Conservation (phyloP, 2,329 filamentous ascomycete species). For the Orbilia javanica region DNA sequence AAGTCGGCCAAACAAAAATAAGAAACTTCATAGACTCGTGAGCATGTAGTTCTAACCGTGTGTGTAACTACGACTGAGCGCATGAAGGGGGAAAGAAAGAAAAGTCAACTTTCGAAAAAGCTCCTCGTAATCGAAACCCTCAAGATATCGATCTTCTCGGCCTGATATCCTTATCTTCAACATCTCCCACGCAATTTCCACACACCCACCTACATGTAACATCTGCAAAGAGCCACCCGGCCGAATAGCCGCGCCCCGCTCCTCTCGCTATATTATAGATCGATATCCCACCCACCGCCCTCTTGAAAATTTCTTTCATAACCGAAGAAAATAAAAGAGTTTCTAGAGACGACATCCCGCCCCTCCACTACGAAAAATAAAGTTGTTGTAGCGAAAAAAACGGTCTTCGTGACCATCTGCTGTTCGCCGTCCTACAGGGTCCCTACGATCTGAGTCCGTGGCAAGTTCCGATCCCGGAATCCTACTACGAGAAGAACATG, state of each 20-base stretch:
- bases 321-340: not conserved
- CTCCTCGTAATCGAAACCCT: conserved; percentile 54
- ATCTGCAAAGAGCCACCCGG: conserved; percentile 38
- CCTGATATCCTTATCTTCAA: conserved; percentile 56
- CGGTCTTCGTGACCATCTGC: conserved; percentile 32
- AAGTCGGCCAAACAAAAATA: not conserved
- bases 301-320: conserved; percentile 7
- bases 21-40: not conserved
- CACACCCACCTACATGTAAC: not conserved
- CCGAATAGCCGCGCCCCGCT: conserved; percentile 53
- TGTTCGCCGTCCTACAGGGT: conserved; percentile 54
- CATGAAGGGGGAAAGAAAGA: no score
- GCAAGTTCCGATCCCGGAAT: conserved; percentile 25
- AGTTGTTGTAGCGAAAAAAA: conserved; percentile 9
- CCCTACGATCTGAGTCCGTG: conserved; percentile 6
- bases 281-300: conserved; percentile 26
- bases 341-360: conserved; percentile 40
- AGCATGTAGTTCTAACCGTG: no score
- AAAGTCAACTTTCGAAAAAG: conserved; percentile 8
- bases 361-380: conserved; percentile 47
- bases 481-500: not conserved
- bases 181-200: conserved; percentile 33
- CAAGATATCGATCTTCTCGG: conserved; percentile 20
- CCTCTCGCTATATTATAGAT: conserved; percentile 33
- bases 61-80: no score